Evolutionary conservation across 2,329 filamentous ascomycete species (phyloP), one percentile per base, ranked within the genome.

Genomic region (Venturia asperata): DNA sequence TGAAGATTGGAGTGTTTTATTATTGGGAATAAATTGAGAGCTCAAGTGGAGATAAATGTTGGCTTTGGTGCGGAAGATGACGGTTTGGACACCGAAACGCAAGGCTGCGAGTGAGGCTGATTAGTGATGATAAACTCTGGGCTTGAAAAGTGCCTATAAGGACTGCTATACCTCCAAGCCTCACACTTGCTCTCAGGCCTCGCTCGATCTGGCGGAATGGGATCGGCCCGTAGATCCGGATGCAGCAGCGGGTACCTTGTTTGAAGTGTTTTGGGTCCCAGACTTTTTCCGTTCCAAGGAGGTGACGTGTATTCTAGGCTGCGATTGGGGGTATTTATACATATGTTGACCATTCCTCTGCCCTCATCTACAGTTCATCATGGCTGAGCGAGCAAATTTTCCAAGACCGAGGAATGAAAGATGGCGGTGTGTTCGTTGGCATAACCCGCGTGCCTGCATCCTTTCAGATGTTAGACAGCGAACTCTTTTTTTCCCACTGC

Each of bases 241-340:
- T 11, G 34, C 13, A 37, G n/a, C 30, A n/a, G 30, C 27, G 52
- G 52, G 10, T 58, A n/a, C 52, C 30, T 58, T 58, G 52, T 58
- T 37, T n/a, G 27, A 30, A 1, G 52, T 21, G 30, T 58, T 37
- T 58, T 58, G n/a, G 30, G 52, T 21, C 27, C 52, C 52, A 24
- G 17, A 58, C 19, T 19, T 37, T 58, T 7, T 10, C 9, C 7
- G 13, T 52, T 52, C 27, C n/a, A 27, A 30, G 30, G 52, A 37
- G 52, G 52, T 58, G 52, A 56, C 27, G 52, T 37, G 4, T 56
- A 34, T 34, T 56, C 37, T 56, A 27, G 52, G 52, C 13, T 37
- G 3, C 17, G 52, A 1, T 56, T 34, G 30, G 6, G 24, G 21
- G 11, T 9, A n/a, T 9, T 9, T 21, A 47, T 47, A 21, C 21